A percentile compares a stretch with the other conserved stretches of the same genome.
Conservation (phyloP, 306 rosid species). For the Morella rubra region DNA sequence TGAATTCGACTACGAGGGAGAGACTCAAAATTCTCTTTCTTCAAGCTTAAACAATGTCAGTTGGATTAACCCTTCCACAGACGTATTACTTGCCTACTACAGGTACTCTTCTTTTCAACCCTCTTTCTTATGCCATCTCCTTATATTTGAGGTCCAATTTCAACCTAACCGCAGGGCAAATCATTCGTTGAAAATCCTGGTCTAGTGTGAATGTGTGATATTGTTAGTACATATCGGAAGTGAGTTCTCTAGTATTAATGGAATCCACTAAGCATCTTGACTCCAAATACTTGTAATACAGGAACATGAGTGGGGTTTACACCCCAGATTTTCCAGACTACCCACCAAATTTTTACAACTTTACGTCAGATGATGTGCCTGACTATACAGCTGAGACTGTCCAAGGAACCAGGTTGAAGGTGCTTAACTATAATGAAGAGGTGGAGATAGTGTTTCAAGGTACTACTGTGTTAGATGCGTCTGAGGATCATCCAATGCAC, state of each 20-base stretch:
- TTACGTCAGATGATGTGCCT: constrained; percentile 25
- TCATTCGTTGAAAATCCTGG: too few relatives aligned
- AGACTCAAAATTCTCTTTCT: background rate
- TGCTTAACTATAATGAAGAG: constrained; percentile 28
- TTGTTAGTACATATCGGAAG: too few relatives aligned
- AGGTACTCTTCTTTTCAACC: constrained; percentile 11
- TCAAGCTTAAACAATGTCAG: constrained; percentile 40
- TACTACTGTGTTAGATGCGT: constrained; percentile 22
- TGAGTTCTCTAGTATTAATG: too few relatives aligned
- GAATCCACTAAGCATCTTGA: too few relatives aligned
- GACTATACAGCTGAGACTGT: constrained; percentile 16
- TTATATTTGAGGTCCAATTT: background rate
- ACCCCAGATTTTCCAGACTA: constrained; percentile 26
- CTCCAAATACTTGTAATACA: background rate
- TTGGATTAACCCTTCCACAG: constrained; percentile 20
- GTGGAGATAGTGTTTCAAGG: constrained; percentile 53
- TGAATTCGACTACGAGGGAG: constrained; percentile 32
- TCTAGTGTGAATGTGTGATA: too few relatives aligned
- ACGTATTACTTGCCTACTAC: constrained; percentile 35
- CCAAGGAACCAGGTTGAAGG: constrained; percentile 27
- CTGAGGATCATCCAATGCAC: constrained; percentile 52
- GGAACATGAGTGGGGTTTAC: constrained; percentile 36
- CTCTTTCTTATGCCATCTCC: too few relatives aligned
- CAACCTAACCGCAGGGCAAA: too few relatives aligned
- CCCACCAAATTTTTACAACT: constrained; percentile 35